Percentiles rank a stretch among this genome's conserved stretches.
Conservation (phyloP, 1,284 basidiomycete species). For the Irpex sp. region DNA sequence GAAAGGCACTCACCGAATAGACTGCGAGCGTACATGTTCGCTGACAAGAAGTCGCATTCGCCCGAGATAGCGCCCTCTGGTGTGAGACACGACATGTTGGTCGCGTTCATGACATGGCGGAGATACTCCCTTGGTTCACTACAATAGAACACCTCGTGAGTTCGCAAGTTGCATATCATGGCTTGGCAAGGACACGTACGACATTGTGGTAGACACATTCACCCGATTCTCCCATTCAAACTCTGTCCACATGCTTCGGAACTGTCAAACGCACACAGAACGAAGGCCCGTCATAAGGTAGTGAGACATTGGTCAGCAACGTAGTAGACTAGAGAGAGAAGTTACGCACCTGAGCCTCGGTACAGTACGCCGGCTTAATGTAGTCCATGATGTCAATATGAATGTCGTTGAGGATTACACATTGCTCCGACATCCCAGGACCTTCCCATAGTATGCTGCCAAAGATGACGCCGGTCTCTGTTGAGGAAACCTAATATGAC, state of each 20-base stretch:
- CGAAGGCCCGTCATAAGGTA: not conserved
- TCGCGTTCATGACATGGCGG: slow-evolving; percentile 85
- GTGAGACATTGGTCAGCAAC: not conserved
- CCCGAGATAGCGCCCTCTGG: slow-evolving; percentile 88
- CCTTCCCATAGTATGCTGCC: slow-evolving; percentile 98
- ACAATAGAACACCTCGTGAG: slow-evolving; percentile 6
- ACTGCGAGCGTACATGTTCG: slow-evolving; percentile 90
- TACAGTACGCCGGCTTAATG: slow-evolving; percentile 96
- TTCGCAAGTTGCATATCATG: not conserved
- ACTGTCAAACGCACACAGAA: slow-evolving; percentile 39
- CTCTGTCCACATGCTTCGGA: slow-evolving; percentile 97
- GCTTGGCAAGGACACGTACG: slow-evolving; percentile 38
- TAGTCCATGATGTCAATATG: slow-evolving; percentile 99
- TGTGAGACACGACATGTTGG: slow-evolving; percentile 96
- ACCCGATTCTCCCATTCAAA: slow-evolving; percentile 99
- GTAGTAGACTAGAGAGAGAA: not conserved
- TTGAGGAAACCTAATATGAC: slow-evolving; percentile 67
- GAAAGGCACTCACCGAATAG: slow-evolving; percentile 64
- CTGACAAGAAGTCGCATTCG: slow-evolving; percentile 90
- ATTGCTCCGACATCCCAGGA: slow-evolving; percentile 80
- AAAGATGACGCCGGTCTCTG: slow-evolving; percentile 97
- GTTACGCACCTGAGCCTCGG: slow-evolving; percentile 80
- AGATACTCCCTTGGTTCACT: slow-evolving; percentile 82
- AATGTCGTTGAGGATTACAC: slow-evolving; percentile 93
- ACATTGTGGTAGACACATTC: slow-evolving; percentile 81